Conservation (phyloP, 768 basidiomycete species). For the Daedaleopsis nitida region DNA sequence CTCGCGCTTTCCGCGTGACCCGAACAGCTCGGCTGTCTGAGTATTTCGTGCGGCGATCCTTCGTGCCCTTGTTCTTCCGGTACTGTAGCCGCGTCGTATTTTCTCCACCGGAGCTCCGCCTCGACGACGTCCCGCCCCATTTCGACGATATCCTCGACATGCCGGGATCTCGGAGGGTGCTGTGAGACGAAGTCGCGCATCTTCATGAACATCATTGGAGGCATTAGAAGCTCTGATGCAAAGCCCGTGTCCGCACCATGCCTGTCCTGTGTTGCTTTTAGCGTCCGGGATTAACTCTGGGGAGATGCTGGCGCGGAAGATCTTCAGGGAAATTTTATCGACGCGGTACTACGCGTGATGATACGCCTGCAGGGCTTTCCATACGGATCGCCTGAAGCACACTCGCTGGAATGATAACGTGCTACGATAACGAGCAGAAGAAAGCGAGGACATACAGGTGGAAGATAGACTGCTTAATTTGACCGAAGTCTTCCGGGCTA, state of each 20-base stretch:
- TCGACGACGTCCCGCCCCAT: slow-evolving; percentile 39
- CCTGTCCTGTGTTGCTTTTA: neutral
- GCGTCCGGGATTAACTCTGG: neutral
- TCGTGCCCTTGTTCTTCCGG: slow-evolving; percentile 9
- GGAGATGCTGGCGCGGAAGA: slow-evolving; percentile 44
- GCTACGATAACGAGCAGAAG: neutral
- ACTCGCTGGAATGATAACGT: slow-evolving; percentile 29
- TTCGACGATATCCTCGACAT: slow-evolving; percentile 39
- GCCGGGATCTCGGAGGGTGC: slow-evolving; percentile 43
- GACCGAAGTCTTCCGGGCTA: slow-evolving; percentile 48
- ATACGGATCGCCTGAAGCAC: slow-evolving; percentile 57
- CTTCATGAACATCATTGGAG: slow-evolving; percentile 53
- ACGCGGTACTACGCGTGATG: slow-evolving; percentile 65
- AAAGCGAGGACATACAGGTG: slow-evolving; percentile 55
- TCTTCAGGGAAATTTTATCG: slow-evolving; percentile 40
- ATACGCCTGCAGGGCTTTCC: slow-evolving; percentile 59
- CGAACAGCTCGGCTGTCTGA: neutral
- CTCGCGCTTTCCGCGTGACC: neutral
- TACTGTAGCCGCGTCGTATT: neutral
- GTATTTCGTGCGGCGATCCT: slow-evolving; percentile 3
- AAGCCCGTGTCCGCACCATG: no score
- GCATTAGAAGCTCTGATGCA: slow-evolving; percentile 39
- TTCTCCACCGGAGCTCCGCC: slow-evolving; percentile 36
- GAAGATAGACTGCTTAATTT: slow-evolving; percentile 53
- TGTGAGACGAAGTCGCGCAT: slow-evolving; percentile 47